Evolutionary conservation across 2,329 filamentous ascomycete genomes (phyloP), one percentile per base, ranked within the genome.

Genomic region (Aphanocladium album): DNA sequence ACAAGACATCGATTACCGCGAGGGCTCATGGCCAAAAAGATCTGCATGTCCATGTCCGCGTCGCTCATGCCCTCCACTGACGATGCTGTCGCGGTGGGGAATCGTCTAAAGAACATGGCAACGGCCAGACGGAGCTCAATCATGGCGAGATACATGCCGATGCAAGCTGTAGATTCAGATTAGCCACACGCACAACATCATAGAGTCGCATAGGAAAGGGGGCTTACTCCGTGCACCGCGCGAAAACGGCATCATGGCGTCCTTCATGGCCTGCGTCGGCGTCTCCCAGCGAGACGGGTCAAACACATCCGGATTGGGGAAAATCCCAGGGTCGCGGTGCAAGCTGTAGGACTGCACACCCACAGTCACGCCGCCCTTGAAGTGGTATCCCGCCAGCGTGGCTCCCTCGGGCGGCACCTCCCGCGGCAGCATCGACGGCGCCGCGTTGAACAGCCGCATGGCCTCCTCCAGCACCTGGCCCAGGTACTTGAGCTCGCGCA

Each of bases 101-200:
- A 65, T 76, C 81, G 43, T 14, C 3, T 3, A 25, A 57, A 57
- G 19, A 57, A 57, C 2, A 6, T 4, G 0, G 80, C 77, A 0
- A 77, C 73, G 0, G 75, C 79, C 50, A 82, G 75, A 7, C 81
- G 73, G 27, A 85, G 64, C 64, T 85, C 82, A 72, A 82, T 81
- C 23, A 73, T 71, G 0, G 83, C 83, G n/a, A 86, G 73, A 61
- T 84, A 80, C 30, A 83, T 71, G 2, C 83, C 83, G n/a, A 86
- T 71, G 61, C 83, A 86, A 1, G 67, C 68, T 72, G 62, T 43
- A 50, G 43, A n/a, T 8, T 7, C 27, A 30, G 16, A 2, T 12
- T 16, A 41, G 25, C n/a, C n/a, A n/a, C n/a, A n/a, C n/a, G n/a
- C n/a, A n/a, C n/a, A n/a, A n/a, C n/a, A n/a, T n/a, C n/a, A n/a